Evolutionary conservation across 106 monocot genomes (phyloP), one percentile per base, ranked within the genome.

Genomic region (Xerophyta viscosa): DNA sequence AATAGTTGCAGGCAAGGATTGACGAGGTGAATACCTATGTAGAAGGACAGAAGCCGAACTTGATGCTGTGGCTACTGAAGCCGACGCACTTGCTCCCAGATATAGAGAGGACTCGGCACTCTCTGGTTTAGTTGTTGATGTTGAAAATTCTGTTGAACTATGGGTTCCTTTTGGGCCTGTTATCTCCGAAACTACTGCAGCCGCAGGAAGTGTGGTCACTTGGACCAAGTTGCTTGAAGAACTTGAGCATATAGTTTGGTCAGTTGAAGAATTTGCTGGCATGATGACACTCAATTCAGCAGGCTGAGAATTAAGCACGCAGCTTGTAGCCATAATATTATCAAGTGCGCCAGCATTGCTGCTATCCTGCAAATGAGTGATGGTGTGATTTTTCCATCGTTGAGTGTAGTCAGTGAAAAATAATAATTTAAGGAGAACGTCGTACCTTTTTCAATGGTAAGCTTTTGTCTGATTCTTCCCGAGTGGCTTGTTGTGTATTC

Each of bases 21-120:
- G 43, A 62, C 70, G 65, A 41, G 54, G 66, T 45, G 72, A 60
- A 68, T 81, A 72, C 36, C 58, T 64, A 30, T 54, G 76, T 20
- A 65, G 79, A 50, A 23, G 55, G 57, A 45, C 42, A 61, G 76
- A 47, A 71, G 24, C 37, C 10, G 63, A 60, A 69, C 54, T 89
- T 60, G 65, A 46, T n/a, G 64, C 48, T 37, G 54, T 33, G 60
- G 66, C 15, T 27, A 33, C 25, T 48, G 72, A 39, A 51, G 71
- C 65, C 52, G 64, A 69, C 46, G 63, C 39, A 21, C 56, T 29
- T 33, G 76, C 54, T 47, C 68, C 78, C 50, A 57, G 47, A 65
- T 57, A 29, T 37, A 47, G 42, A 60, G 61, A 71, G 64, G 66
- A 67, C 49, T 67, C 59, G 31, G 65, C 29, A 24, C 29, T 19